A percentile compares a stretch with the other conserved stretches of the same genome.
phyloP scores from a whole-genome alignment of 176 grass and related monocot species.

The Ananas comosus region DNA sequence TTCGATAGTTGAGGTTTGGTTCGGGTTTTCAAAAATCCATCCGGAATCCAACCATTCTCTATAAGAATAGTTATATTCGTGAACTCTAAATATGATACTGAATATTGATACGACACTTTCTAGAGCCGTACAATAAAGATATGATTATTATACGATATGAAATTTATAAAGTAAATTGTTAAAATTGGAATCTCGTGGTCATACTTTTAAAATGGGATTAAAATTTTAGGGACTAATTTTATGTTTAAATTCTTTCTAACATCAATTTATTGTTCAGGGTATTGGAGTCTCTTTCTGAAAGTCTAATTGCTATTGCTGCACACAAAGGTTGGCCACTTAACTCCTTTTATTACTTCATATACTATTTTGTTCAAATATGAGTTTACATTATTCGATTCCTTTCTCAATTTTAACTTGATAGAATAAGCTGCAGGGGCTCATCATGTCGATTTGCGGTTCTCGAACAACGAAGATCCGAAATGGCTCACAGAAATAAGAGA shows the following conservation, averaged over 20 bases:
- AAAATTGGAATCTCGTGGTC: no score
- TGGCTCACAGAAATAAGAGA: slow-evolving; percentile 40
- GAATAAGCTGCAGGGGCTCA: slow-evolving; percentile 20
- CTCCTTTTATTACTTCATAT: not conserved
- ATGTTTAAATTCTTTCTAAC: not conserved
- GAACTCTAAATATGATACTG: no score
- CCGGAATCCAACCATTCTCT: no score
- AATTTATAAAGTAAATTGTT: no score
- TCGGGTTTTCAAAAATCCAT: no score
- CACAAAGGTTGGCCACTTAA: slow-evolving; percentile 29
- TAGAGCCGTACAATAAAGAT: no score
- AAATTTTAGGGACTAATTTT: not conserved
- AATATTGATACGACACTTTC: no score
- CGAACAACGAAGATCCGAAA: slow-evolving; percentile 33
- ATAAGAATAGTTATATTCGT: no score
- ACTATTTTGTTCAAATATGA: not conserved
- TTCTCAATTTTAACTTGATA: not conserved
- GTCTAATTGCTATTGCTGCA: slow-evolving; percentile 43
- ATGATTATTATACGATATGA: no score
- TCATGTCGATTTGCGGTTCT: slow-evolving; percentile 56
- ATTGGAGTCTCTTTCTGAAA: slow-evolving; percentile 45
- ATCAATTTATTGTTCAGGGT: slow-evolving; percentile 20
- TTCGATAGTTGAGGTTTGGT: no score
- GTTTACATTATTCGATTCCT: not conserved
- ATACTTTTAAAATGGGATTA: not conserved